Conservation (phyloP, 2,329 filamentous ascomycete species). For the Ascochyta clinopodiicola region DNA sequence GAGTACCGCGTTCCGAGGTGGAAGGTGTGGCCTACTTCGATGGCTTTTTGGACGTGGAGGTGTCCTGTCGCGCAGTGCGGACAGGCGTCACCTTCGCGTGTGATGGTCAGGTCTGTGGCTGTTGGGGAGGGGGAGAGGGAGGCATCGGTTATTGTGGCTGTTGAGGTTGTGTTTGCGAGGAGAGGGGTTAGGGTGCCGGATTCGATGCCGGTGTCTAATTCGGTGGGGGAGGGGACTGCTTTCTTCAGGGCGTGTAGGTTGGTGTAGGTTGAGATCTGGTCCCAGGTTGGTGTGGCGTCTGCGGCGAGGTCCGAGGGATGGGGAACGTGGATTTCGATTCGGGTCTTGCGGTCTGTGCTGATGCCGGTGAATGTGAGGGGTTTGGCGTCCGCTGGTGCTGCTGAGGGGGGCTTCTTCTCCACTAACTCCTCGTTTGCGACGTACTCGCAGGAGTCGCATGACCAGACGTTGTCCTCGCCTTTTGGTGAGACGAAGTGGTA, state of each 20-base stretch:
- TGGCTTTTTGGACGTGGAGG: slow-evolving; percentile 72
- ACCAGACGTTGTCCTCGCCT: slow-evolving; percentile 86
- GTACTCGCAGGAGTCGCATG: slow-evolving; percentile 75
- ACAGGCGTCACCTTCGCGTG: slow-evolving; percentile 73
- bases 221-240: slow-evolving; percentile 57
- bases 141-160: slow-evolving; percentile 30
- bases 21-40: slow-evolving; percentile 96
- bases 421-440: slow-evolving; percentile 90
- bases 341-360: slow-evolving; percentile 69
- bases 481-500: slow-evolving; percentile 82
- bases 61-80: slow-evolving; percentile 69
- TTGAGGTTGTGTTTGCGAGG: slow-evolving; percentile 25
- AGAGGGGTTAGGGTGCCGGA: slow-evolving; percentile 26
- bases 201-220: slow-evolving; percentile 75
- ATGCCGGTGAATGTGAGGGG: slow-evolving; percentile 66
- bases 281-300: slow-evolving; percentile 18
- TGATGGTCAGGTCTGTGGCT: slow-evolving; percentile 66
- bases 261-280: slow-evolving; percentile 46
- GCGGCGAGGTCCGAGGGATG: slow-evolving; percentile 4
- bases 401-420: slow-evolving; percentile 40
- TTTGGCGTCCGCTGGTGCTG: slow-evolving; percentile 21
- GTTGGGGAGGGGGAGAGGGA: slow-evolving; percentile 11
- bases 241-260: slow-evolving; percentile 72
- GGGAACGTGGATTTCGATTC: slow-evolving; percentile 65
- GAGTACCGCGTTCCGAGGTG: slow-evolving; percentile 91